Evolutionary conservation across 75 land plant genomes (phyloP).

Genomic region (Picea glauca): DNA sequence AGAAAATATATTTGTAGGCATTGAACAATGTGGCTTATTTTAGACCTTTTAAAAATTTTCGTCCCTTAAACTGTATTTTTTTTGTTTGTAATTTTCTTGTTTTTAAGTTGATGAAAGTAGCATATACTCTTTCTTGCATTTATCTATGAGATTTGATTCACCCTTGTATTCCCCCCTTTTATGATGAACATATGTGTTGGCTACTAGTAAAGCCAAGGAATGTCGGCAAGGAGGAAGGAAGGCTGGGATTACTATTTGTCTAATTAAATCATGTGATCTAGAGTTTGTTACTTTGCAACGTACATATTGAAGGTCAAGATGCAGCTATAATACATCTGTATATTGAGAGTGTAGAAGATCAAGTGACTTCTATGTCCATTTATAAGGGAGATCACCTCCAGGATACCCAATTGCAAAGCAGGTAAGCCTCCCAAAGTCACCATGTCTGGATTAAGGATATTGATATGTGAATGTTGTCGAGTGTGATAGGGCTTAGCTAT

Average conservation of each 20-base stretch:
- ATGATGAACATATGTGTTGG: not conserved
- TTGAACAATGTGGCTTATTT: not conserved
- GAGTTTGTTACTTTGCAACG: not conserved
- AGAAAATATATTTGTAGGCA: not conserved
- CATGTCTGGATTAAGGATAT: too few relatives aligned
- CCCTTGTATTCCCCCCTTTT: not conserved
- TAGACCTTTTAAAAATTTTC: not conserved
- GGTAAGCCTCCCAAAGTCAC: too few relatives aligned
- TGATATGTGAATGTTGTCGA: too few relatives aligned
- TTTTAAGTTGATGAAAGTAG: constrained; percentile 1
- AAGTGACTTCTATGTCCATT: too few relatives aligned
- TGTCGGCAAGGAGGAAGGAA: not conserved
- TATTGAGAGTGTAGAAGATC: too few relatives aligned
- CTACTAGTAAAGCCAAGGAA: not conserved
- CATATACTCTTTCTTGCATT: not conserved
- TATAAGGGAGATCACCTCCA: too few relatives aligned
- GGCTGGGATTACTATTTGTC: not conserved
- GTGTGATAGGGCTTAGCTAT: too few relatives aligned
- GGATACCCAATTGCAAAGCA: too few relatives aligned
- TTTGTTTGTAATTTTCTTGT: not conserved
- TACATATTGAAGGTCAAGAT: not conserved
- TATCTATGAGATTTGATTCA: not conserved
- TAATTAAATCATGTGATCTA: not conserved
- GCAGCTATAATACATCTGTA: not conserved
- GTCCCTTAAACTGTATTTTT: too few relatives aligned